Evolutionary conservation across 73 alveolate genomes (phyloP).

Genomic region (Tetrahymena thermophila): DNA sequence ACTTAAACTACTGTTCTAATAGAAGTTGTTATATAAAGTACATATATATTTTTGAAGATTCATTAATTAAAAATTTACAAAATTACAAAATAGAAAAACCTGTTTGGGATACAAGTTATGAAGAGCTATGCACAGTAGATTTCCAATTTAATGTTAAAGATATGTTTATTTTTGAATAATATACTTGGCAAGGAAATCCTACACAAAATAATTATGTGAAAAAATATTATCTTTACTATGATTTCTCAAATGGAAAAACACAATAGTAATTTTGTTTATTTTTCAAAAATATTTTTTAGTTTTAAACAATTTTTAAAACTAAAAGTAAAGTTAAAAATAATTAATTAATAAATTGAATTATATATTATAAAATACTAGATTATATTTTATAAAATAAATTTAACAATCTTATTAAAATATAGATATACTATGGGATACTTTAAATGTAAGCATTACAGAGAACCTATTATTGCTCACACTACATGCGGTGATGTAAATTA

Average conservation of each 20-base stretch:
- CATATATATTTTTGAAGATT: too few species aligned
- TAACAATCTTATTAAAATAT: background rate
- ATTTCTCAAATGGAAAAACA: background rate
- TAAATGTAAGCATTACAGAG: background rate
- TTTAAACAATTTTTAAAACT: too few species aligned
- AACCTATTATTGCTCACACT: background rate
- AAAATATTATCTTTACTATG: background rate
- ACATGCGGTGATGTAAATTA: background rate
- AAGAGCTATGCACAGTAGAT: background rate
- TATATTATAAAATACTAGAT: too few species aligned
- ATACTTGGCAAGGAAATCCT: background rate
- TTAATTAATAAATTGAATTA: too few species aligned
- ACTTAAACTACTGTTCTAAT: background rate
- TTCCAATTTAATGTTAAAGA: background rate
- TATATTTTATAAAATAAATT: too few species aligned
- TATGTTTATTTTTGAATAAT: background rate
- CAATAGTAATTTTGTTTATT: background rate
- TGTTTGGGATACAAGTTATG: background rate
- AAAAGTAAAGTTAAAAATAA: too few species aligned
- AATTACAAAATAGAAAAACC: background rate
- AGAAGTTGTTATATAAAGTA: background rate
- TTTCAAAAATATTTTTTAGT: background rate
- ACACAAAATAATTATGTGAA: background rate
- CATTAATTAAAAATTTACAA: too few species aligned
- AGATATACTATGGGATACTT: background rate